phyloP scores from a whole-genome alignment of 2,329 filamentous ascomycete species.

The Pyrenochaeta sp. region DNA sequence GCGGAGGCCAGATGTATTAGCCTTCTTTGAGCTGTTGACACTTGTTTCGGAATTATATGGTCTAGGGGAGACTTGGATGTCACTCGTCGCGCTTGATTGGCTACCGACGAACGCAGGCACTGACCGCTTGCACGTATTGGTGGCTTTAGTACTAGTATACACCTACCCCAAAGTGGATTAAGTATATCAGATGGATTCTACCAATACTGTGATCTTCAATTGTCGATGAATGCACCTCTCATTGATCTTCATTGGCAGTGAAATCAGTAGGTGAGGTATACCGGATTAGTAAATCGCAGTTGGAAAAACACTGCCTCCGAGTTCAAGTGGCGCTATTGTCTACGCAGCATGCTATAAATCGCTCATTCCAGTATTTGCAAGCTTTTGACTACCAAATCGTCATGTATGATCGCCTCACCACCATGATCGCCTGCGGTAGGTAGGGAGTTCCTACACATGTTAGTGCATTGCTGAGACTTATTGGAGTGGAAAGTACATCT shows the following conservation, averaged over 20 bases:
- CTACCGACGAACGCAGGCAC: slow-evolving; percentile 1
- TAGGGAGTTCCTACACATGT: slow-evolving; percentile 3
- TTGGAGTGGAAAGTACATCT: slow-evolving; percentile 5
- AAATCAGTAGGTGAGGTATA: too few species aligned
- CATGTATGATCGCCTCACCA: slow-evolving; percentile 1
- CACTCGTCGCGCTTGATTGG: slow-evolving; percentile 7
- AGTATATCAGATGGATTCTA: too few species aligned
- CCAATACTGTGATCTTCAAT: not conserved
- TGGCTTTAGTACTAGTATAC: too few species aligned
- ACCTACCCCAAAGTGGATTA: too few species aligned
- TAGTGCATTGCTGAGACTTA: not conserved
- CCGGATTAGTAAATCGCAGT: too few species aligned
- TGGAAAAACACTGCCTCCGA: too few species aligned
- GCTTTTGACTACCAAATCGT: slow-evolving; percentile 1
- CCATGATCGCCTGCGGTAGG: slow-evolving; percentile 5
- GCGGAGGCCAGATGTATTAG: slow-evolving; percentile 1
- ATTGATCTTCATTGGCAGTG: not conserved
- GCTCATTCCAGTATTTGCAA: too few species aligned
- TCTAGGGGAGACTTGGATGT: slow-evolving; percentile 5
- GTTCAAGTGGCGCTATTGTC: too few species aligned
- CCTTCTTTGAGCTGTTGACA: too few species aligned
- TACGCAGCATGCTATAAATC: too few species aligned
- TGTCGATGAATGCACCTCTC: not conserved
- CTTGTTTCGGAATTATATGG: slow-evolving; percentile 4
- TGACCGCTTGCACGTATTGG: slow-evolving; percentile 2